Conservation (phyloP, 345 rosid genomes). For the Atalantia buxifolia region DNA sequence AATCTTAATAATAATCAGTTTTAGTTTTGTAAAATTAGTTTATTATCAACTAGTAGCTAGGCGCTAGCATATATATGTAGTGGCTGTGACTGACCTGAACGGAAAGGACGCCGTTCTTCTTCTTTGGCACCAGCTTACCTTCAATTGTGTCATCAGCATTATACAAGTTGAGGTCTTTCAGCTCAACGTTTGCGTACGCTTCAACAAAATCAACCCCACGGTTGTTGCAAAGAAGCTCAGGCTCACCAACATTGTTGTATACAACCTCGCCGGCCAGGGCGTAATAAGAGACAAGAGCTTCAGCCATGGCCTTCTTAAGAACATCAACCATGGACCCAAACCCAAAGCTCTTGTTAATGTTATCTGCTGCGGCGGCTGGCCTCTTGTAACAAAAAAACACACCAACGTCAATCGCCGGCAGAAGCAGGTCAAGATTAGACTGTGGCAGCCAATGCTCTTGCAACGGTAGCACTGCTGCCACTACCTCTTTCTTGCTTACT, state of each 20-base stretch:
- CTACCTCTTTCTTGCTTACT: conserved; percentile 44
- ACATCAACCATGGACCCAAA: conserved; percentile 30
- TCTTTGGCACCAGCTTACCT: conserved; percentile 60
- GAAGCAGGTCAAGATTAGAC: conserved; percentile 81
- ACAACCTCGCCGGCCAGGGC: conserved; percentile 74
- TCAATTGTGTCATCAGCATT: conserved; percentile 63
- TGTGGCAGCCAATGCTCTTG: conserved; percentile 82
- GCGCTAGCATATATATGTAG: no score
- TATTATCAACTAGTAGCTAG: no score
- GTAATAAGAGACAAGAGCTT: conserved; percentile 66
- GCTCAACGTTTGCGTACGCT: conserved; percentile 55
- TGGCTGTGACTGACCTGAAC: conserved; percentile 50
- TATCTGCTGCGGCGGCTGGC: background rate
- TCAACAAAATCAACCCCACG: conserved; percentile 74
- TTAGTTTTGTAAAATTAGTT: no score
- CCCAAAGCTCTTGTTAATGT: background rate
- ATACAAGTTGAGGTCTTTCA: conserved; percentile 54
- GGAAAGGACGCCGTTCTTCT: conserved; percentile 55
- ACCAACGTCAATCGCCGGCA: conserved; percentile 61
- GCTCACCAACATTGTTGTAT: conserved; percentile 54
- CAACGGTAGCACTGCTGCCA: conserved; percentile 63
- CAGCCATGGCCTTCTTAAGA: conserved; percentile 59
- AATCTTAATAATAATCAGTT: no score
- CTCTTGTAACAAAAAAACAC: conserved; percentile 67
- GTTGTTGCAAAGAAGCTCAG: conserved; percentile 83